Evolutionary conservation across 495 filamentous ascomycete genomes (phyloP), one percentile per base, ranked within the genome.

Genomic region (Venustampulla echinocandica): DNA sequence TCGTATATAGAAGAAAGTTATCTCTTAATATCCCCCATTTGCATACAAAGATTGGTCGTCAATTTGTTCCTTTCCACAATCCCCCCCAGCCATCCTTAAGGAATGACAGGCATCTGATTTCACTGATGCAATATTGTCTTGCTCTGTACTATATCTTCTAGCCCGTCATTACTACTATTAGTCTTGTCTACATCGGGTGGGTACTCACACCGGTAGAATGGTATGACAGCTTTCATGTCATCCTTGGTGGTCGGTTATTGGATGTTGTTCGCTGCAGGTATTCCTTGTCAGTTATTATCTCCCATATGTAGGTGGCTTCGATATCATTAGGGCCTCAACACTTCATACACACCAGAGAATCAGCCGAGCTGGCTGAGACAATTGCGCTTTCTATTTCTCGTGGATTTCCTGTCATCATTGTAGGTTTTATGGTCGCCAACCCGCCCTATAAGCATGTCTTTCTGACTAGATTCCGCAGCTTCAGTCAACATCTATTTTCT

Each of bases 271-370:
- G 22, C 93, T 98, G 69, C 92, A 96, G 60, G 97, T 92, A 90
- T 98, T 95, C 73, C 92, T 98, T 70, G 93, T 90, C 87, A 92
- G 92, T 35, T 97, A 95, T 62, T 94, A 87, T 3, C 68, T 98
- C 25, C 77, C 90, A 36, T 93, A 96, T 68, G 90, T 85, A 39
- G 80, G 84, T 61, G 73, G 79, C 4, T 88, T 85, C 24, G 88
- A 83, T 40, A 95, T 81, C 64, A 93, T 98, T 57, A 92, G 92
- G 35, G 76, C 73, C 97, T 17, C 67, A 78, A 44, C 90, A 96
- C 70, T 84, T 95, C 59, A 90, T 85, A 9, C 80, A 96, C 50
- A 78, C 70, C 64, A 80, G 84, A 61, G 84, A 87, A 4, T 71
- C 95, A 43, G 90, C 74, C 39, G 73, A 72, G 13, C 87, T 86